Evolutionary conservation across 768 basidiomycete species (phyloP).

Genomic region (Suillus lakei): DNA sequence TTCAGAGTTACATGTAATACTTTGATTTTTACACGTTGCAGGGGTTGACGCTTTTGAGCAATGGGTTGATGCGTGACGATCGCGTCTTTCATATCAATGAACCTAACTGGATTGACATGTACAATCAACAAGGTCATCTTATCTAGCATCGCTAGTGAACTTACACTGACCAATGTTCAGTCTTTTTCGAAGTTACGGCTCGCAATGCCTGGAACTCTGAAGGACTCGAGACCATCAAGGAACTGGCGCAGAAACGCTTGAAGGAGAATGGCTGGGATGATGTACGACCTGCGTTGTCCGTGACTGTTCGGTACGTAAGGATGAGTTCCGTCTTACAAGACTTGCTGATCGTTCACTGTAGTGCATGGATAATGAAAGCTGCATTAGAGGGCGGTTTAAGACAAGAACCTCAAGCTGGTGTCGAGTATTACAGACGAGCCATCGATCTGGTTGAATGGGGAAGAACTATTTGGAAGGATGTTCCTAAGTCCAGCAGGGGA

Average conservation of each 20-base stretch:
- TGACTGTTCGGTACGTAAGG: constrained; percentile 41
- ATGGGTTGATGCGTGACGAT: constrained; percentile 31
- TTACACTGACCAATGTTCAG: constrained; percentile 7
- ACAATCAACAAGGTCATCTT: constrained; percentile 26
- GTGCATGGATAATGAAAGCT: constrained; percentile 25
- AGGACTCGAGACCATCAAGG: constrained; percentile 22
- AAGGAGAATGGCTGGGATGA: constrained; percentile 29
- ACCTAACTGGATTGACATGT: constrained; percentile 22
- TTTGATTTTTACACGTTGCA: constrained; percentile 4
- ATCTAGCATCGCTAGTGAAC: background rate
- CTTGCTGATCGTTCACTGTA: constrained; percentile 6
- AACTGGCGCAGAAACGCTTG: constrained; percentile 25
- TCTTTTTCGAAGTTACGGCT: constrained; percentile 22
- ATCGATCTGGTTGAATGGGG: constrained; percentile 24
- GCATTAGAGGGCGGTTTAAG: constrained; percentile 13
- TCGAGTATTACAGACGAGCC: constrained; percentile 17
- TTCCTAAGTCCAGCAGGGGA: constrained; percentile 18
- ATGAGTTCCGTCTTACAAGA: background rate
- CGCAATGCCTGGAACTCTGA: constrained; percentile 22
- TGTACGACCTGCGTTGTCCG: constrained; percentile 39
- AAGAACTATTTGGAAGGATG: constrained; percentile 18
- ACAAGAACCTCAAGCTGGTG: constrained; percentile 3
- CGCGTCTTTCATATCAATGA: constrained; percentile 28
- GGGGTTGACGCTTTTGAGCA: constrained; percentile 24
- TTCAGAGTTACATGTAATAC: background rate